Evolutionary conservation across 2,329 filamentous ascomycete species (phyloP), one percentile per base, ranked within the genome.

Genomic region (Scortechinia acanthostroma): DNA sequence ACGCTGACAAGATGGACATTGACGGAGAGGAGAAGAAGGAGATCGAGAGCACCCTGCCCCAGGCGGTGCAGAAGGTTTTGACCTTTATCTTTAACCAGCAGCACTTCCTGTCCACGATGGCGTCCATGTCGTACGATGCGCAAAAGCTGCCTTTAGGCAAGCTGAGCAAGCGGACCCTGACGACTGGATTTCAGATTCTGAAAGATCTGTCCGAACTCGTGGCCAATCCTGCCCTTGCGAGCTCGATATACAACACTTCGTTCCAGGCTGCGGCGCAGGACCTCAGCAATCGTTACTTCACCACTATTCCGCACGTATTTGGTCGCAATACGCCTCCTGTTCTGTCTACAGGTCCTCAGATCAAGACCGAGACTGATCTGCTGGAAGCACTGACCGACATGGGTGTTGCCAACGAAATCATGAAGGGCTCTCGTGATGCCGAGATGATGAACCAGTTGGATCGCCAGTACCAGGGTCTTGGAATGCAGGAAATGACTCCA

Each of bases 101-200:
- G 19, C 83, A 83, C 57, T 89, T 94, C 60, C 69, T 77, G 19
- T 73, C 73, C 17, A 76, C 79, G 25, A 86, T 88, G 80, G 59
- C 63, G 1, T 69, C 75, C 1, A 68, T 88, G 51, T 86, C 86
- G 51, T 89, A 89, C 52, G 83, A 89, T 52, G 71, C 76, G 6
- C 71, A 84, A 50, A 94, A 94, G 60, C 68, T 95, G 33, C 89
- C 89, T 0, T 69, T 95, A 1, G 90, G 89, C 3, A 94, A 93
- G 58, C 73, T 95, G 20, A 88, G 86, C 69, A 89, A 91, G 55
- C 66, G 74, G 13, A 93, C 87, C 17, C 84, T 95, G 51, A 75
- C 72, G 21, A 73, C 76, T 14, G 90, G 89, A 4, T 95, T 88
- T 58, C 76, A 88, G 55, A 71, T 81, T 4, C 70, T 95, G 45